Base-by-base conservation (phyloP, 345 rosid genomes). In the Acer negundo region DNA sequence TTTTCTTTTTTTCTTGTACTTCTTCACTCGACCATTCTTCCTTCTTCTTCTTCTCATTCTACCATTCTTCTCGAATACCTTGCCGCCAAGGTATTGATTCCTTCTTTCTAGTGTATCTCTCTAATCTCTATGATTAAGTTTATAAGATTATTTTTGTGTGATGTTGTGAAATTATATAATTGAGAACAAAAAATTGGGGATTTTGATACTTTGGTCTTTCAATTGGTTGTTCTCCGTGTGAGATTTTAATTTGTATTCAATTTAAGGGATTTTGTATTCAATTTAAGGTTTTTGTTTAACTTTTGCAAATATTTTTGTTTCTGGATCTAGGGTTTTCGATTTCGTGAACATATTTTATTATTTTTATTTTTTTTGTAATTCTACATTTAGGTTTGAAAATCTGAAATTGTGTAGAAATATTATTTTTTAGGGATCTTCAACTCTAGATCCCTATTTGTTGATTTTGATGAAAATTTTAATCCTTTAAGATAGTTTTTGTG, bases 1-100 rank as follows among this genome's bases (percentile, higher is more conserved):
- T n/a, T n/a, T n/a, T n/a, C n/a, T n/a, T n/a, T n/a, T n/a, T n/a
- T n/a, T n/a, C n/a, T n/a, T n/a, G n/a, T n/a, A n/a, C n/a, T n/a
- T n/a, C n/a, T n/a, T n/a, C n/a, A n/a, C n/a, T n/a, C n/a, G n/a
- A n/a, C n/a, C n/a, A n/a, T n/a, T n/a, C n/a, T n/a, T n/a, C n/a
- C n/a, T n/a, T n/a, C n/a, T n/a, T n/a, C n/a, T n/a, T n/a, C n/a
- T n/a, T n/a, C n/a, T n/a, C n/a, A n/a, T n/a, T n/a, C n/a, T n/a
- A n/a, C n/a, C n/a, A n/a, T n/a, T n/a, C n/a, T 94, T 19, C 97
- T 94, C 8, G 98, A 94, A 58, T 94, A 94, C 70, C 91, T 95
- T 1, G 98, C 98, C 20, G 97, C 98, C 2, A 97, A 95, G 95
- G 98, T 94, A 38, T 20, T 10, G 31, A 1, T 73, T 69, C 11